Base-by-base conservation (phyloP, 768 basidiomycete species). In the Terana coerulea region DNA sequence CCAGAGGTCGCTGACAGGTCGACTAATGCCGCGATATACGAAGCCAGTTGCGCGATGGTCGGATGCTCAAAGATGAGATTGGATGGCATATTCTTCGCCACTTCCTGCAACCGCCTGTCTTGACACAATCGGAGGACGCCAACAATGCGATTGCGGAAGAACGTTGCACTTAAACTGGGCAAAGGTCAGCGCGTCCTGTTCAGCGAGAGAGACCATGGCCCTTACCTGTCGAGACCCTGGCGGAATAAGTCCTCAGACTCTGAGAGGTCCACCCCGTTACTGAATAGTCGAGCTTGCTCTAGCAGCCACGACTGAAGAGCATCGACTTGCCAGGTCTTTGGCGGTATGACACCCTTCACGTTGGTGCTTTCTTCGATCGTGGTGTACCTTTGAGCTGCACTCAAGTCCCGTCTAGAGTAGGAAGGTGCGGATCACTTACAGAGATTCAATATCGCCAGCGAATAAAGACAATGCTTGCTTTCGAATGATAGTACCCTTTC, bases 401-500 rank as follows among this genome's bases (percentile, higher is more conserved):
- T 22, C 39, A 41, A 8, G 48, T 35, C 41, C 25, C 25, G 2
- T 9, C 7, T 41, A 30, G 29, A 22, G 19, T 5, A n/a, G 9
- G 51, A 68, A 54, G 31, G 35, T 7, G 8, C 28, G 5, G 45
- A 10, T 5, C 34, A 22, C 52, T 25, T 62, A 81, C 71, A 80
- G 42, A 14, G 58, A 63, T 29, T 79, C 69, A n/a, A 82, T 78
- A 47, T 81, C 78, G 1, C 67, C 49, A 10, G 61, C 63, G 55
- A 81, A 82, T 12, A 62, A 10, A 2, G 50, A 59, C 34, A 78
- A 48, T 0, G 72, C 68, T 4, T 66, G 69, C 52, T 74, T 76
- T 40, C 72, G 70, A 34, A 66, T 65, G 2, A 77, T 68, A 0
- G 78, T 75, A 1, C 76, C 77, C 57, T 80, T 82, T 0, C 64